phyloP scores from a whole-genome alignment of 768 basidiomycete genomes.

The Lactarius quietus region DNA sequence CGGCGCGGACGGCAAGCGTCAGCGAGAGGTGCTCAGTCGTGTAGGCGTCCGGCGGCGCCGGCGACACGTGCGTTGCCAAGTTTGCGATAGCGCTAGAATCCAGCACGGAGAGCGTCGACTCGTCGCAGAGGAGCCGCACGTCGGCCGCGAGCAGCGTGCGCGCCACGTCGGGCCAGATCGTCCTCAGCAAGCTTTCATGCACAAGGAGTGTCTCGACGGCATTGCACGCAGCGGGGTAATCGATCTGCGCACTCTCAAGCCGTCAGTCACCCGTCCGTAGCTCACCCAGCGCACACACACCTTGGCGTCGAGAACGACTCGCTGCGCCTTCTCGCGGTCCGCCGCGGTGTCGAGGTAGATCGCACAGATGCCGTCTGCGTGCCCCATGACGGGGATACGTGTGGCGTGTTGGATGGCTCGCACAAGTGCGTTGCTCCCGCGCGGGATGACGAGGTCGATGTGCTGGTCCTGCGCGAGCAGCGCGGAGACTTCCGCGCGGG shows the following conservation, averaged over 20 bases:
- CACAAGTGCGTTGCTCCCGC: conserved; percentile 91
- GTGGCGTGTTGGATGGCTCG: conserved; percentile 85
- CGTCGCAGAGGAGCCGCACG: conserved; percentile 84
- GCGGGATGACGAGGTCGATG: conserved; percentile 95
- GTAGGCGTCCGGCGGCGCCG: conserved; percentile 64
- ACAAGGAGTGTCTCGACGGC: conserved; percentile 86
- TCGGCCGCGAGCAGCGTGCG: no score
- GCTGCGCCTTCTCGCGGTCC: conserved; percentile 69
- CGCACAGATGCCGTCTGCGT: conserved; percentile 93
- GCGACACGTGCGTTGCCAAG: conserved; percentile 45
- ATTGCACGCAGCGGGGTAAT: conserved; percentile 97
- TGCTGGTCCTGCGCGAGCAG: conserved; percentile 83
- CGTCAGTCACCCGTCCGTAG: neutral
- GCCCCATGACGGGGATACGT: no score
- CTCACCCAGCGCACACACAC: conserved; percentile 40
- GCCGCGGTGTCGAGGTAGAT: conserved; percentile 87
- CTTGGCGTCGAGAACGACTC: conserved; percentile 88
- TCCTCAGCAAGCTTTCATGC: conserved; percentile 65
- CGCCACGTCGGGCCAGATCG: conserved; percentile 82
- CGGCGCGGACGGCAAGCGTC: conserved; percentile 73
- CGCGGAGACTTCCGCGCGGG: conserved; percentile 85
- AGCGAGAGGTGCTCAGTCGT: conserved; percentile 85
- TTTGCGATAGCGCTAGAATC: conserved; percentile 37
- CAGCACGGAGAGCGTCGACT: conserved; percentile 55
- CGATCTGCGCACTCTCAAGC: conserved; percentile 65